Evolutionary conservation across 2,329 filamentous ascomycete species (phyloP), one percentile per base, ranked within the genome.

Genomic region (Fusarium bulbicola): DNA sequence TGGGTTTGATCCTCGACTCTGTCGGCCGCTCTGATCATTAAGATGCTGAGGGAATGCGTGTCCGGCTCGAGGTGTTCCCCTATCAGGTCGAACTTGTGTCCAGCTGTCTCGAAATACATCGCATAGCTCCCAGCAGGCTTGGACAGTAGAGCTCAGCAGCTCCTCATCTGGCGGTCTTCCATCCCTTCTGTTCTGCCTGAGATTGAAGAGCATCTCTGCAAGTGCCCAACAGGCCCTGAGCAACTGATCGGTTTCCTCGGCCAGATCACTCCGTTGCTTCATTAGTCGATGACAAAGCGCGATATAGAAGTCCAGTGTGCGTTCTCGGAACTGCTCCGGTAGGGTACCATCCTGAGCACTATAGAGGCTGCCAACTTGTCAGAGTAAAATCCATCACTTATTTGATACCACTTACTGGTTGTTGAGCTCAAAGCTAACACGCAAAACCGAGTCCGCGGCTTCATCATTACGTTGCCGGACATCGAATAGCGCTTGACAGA

Each of bases 261-360:
- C 91, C 5, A 95, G 82, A 34, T 93, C 92, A 59, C 90, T 92
- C 64, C 93, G 90, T 81, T 97, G 94, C 81, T 97, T 98, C 95
- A 98, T 98, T n/a, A 98, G 84, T 43, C 95, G 91, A 81, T 98
- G 95, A 78, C 95, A 98, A 6, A 98, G 82, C 0, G 95, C 97
- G 74, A 97, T 92, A 78, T 98, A 98, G 77, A 98, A 98, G 78
- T 98, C 95, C 63, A 98, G 82, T 0, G 95, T 98, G 66, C 95
- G 88, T 81, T 98, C 95, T 59, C 92, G 90, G 80, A 98, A 98
- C 1, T 92, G 90, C 77, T 97, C 93, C 0, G 95, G 95, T 8
- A 98, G 85, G 61, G 89, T 92, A 37, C 82, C 85, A 74, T 97
- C 94, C 78, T 97, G 94, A 2, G 94, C 95, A 79, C 95, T 97